Percentiles rank a stretch among this genome's conserved stretches.
Evolutionary conservation across 2,329 filamentous ascomycete species (phyloP).

Genomic region (Orbilia quercus): DNA sequence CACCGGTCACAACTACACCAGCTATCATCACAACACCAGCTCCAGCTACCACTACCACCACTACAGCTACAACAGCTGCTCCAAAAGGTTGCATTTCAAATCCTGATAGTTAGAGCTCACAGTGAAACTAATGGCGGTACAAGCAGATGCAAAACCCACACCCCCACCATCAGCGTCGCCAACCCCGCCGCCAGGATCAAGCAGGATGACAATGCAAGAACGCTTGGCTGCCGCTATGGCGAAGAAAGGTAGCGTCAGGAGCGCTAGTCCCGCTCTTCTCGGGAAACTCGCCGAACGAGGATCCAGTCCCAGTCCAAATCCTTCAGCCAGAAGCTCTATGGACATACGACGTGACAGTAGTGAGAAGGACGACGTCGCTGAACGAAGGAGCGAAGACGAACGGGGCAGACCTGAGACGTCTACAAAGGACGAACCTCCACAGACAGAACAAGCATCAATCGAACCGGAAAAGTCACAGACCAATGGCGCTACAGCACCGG

Average conservation of each 20-base stretch:
- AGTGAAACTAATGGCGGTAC: conserved; percentile 5
- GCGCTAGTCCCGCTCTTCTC: conserved; percentile 66
- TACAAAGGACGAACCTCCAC: conserved; percentile 31
- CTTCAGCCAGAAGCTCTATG: conserved; percentile 62
- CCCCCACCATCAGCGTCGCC: conserved; percentile 52
- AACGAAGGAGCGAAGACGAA: conserved; percentile 59
- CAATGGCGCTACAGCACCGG: conserved; percentile 14
- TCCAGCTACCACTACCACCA: background rate
- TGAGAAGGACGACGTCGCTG: conserved; percentile 20
- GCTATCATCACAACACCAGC: conserved; percentile 5
- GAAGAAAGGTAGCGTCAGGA: conserved; percentile 71
- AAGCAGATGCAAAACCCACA: conserved; percentile 44
- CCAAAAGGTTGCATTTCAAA: conserved; percentile 20
- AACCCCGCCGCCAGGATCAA: conserved; percentile 71
- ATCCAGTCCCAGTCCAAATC: conserved; percentile 65
- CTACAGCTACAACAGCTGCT: conserved; percentile 7
- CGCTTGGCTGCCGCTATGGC: conserved; percentile 87
- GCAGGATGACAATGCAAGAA: conserved; percentile 73
- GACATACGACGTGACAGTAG: conserved; percentile 13
- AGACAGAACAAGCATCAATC: conserved; percentile 62
- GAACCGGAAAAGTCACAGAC: conserved; percentile 61
- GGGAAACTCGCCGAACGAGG: conserved; percentile 67
- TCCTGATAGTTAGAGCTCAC: background rate
- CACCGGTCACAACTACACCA: background rate
- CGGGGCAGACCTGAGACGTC: conserved; percentile 56